These are phyloP conservation scores for Arthroderma uncinatum DNA, from an alignment of 2,329 filamentous ascomycete genomes.

Conservation along the genomic window DNA sequence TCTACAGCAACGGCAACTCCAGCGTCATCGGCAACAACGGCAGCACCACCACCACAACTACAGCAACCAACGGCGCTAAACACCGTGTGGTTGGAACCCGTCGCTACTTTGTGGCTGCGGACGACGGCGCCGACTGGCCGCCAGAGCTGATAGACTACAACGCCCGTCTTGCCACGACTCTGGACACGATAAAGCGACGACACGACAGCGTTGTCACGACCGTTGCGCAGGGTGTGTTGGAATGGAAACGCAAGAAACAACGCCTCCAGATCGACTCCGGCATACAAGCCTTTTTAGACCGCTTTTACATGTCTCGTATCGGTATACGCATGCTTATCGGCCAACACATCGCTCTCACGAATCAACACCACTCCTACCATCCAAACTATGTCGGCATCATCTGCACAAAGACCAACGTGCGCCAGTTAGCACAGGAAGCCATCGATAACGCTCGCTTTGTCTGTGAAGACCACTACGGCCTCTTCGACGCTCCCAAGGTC, in stretches of 20 bases:
- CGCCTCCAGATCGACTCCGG: conserved; percentile 97
- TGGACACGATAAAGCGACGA: conserved; percentile 88
- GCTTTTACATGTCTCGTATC: conserved; percentile 99
- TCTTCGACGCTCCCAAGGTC: conserved; percentile 93
- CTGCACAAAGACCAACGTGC: conserved; percentile 95
- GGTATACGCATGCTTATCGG: conserved; percentile 98
- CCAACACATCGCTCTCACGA: conserved; percentile 92
- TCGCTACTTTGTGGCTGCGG: conserved; percentile 84
- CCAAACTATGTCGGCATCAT: conserved; percentile 97
- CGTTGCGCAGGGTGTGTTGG: conserved; percentile 92
- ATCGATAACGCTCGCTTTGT: conserved; percentile 99
- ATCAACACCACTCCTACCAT: conserved; percentile 80
- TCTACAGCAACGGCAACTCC: conserved; percentile 27
- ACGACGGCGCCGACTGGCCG: conserved; percentile 82
- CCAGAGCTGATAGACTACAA: conserved; percentile 93
- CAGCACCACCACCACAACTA: conserved; percentile 33
- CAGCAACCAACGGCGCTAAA: conserved; percentile 22
- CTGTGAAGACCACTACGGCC: conserved; percentile 94
- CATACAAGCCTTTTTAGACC: conserved; percentile 93
- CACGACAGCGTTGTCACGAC: conserved; percentile 97
- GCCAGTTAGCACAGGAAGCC: conserved; percentile 86
- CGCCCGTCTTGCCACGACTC: conserved; percentile 71
- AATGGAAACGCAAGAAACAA: conserved; percentile 94
- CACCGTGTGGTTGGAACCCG: conserved; percentile 44
- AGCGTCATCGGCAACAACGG: conserved; percentile 41